Evolutionary conservation across 2,329 filamentous ascomycete species (phyloP).

Genomic region (Paecilomyces variotii): DNA sequence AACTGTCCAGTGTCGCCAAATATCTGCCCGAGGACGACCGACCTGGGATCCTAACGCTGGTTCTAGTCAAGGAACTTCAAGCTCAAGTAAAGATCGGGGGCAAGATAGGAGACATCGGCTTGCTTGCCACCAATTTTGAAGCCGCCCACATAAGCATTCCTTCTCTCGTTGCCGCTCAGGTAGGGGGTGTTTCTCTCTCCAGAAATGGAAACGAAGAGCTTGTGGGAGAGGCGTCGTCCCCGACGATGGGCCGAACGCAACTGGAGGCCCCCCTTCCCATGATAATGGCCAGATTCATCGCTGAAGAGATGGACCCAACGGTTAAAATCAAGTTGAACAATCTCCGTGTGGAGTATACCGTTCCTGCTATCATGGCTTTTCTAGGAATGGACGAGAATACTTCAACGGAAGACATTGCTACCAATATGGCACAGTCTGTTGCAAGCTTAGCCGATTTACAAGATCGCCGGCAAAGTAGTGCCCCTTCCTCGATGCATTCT

Average conservation of each 20-base stretch:
- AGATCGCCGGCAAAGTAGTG: constrained; percentile 14
- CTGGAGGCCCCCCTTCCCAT: constrained; percentile 43
- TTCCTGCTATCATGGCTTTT: constrained; percentile 73
- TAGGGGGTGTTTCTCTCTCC: constrained; percentile 54
- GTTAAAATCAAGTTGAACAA: constrained; percentile 84
- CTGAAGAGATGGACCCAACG: constrained; percentile 87
- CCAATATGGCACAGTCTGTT: constrained; percentile 69
- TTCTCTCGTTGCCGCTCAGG: constrained; percentile 68
- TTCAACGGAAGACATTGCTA: constrained; percentile 64
- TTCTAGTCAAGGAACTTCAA: constrained; percentile 56
- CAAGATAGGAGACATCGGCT: constrained; percentile 57
- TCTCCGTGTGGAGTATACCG: constrained; percentile 77
- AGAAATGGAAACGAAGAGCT: constrained; percentile 66
- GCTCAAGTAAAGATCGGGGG: constrained; percentile 57
- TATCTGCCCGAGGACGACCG: constrained; percentile 94
- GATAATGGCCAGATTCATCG: constrained; percentile 81
- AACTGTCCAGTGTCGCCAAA: constrained; percentile 80
- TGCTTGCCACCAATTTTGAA: constrained; percentile 57
- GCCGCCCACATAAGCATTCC: constrained; percentile 77
- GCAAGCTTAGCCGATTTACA: constrained; percentile 61
- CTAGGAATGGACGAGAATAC: constrained; percentile 61
- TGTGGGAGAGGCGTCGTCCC: constrained; percentile 52
- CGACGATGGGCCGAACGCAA: constrained; percentile 13
- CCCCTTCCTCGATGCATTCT: constrained; percentile 6
- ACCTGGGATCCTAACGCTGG: constrained; percentile 74